phyloP scores from a whole-genome alignment of 345 rosid genomes.

The Gossypium turneri region DNA sequence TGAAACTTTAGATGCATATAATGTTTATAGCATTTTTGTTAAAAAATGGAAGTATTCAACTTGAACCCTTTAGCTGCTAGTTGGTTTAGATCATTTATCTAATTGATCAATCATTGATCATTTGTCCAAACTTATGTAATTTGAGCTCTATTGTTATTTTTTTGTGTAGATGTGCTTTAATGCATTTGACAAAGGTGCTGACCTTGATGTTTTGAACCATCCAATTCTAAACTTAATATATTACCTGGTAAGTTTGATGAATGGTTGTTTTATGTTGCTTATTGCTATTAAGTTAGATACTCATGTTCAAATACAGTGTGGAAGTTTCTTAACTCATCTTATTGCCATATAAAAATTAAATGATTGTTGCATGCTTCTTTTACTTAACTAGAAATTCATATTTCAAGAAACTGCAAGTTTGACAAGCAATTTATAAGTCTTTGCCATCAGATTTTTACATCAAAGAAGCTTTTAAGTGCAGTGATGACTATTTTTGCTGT shows the following conservation, averaged over 20 bases:
- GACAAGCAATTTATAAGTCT: neutral
- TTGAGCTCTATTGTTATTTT: neutral
- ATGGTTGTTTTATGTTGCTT: conserved; percentile 4
- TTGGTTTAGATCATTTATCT: conserved; percentile 8
- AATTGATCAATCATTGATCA: neutral
- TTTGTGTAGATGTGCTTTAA: conserved; percentile 63
- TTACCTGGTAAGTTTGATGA: conserved; percentile 57
- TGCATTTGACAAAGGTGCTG: conserved; percentile 76
- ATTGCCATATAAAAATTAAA: neutral
- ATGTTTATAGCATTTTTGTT: neutral
- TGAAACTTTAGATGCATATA: neutral
- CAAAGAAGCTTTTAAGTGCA: too few relatives aligned
- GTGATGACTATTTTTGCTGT: too few relatives aligned
- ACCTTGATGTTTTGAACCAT: conserved; percentile 80
- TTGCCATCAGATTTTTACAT: neutral
- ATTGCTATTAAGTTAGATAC: neutral
- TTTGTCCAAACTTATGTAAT: conserved; percentile 8
- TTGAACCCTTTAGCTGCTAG: conserved; percentile 6
- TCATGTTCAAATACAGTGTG: neutral
- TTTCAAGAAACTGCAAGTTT: too few relatives aligned
- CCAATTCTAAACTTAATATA: conserved; percentile 78
- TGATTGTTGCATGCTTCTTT: neutral
- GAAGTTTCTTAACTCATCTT: neutral
- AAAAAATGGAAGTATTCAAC: neutral
- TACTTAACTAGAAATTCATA: neutral